Conservation (phyloP, 306 rosid species). For the Sicyos baderoa region DNA sequence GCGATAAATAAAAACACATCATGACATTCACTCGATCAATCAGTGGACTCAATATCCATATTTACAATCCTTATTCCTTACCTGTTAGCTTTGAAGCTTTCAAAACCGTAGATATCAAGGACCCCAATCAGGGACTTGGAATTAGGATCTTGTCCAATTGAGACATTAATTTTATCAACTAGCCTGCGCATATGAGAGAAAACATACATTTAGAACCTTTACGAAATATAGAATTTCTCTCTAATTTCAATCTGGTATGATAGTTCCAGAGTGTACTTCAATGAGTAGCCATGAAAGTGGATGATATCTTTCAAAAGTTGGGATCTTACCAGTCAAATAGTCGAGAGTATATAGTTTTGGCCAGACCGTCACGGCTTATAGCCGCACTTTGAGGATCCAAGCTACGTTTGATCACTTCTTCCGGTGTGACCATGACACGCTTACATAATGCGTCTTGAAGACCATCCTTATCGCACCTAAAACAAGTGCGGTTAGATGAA, state of each 20-base stretch:
- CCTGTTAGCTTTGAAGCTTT: constrained; percentile 96
- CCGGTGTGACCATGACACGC: constrained; percentile 98
- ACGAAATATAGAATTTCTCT: background rate
- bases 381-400: constrained; percentile 94
- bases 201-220: constrained; percentile 13
- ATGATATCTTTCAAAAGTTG: background rate
- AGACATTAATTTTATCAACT: constrained; percentile 86
- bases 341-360: constrained; percentile 87
- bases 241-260: constrained; percentile 11
- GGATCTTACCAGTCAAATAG: constrained; percentile 81
- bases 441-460: constrained; percentile 91
- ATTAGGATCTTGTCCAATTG: constrained; percentile 85
- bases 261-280: constrained; percentile 10
- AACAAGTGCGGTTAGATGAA: constrained; percentile 24
- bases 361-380: constrained; percentile 84
- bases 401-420: constrained; percentile 92
- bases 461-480: constrained; percentile 65
- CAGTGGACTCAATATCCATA: constrained; percentile 5
- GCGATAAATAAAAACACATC: background rate
- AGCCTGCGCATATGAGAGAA: constrained; percentile 55
- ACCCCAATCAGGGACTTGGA: constrained; percentile 90
- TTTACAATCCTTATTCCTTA: constrained; percentile 30
- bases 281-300: constrained; percentile 1
- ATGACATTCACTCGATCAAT: background rate
- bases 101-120: constrained; percentile 96